A percentile compares a stretch with the other conserved stretches of the same genome.
These are phyloP conservation scores for Malus sieversii DNA, from an alignment of 306 rosid genomes.

Conservation along the genomic window DNA sequence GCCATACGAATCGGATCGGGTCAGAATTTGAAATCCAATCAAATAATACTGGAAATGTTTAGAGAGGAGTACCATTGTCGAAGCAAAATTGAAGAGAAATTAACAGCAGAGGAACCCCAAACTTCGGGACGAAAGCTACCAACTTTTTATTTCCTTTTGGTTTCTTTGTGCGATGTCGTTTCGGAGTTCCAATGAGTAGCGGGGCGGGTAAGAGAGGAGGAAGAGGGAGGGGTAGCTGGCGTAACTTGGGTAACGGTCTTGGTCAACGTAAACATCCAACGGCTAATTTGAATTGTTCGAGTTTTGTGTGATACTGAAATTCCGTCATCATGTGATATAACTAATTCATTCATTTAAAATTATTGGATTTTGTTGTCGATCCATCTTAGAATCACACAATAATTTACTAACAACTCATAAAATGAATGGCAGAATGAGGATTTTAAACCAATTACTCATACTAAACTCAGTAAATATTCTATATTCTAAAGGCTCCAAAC, in stretches of 20 bases:
- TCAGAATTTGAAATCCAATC: not conserved
- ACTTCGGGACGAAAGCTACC: not conserved
- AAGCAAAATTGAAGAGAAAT: not conserved
- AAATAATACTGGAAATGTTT: not conserved
- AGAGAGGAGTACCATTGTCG: conserved; percentile 5
- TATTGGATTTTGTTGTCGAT: too few species aligned
- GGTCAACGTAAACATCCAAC: not conserved
- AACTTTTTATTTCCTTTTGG: not conserved
- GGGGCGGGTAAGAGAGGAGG: not conserved
- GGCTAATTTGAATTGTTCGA: not conserved
- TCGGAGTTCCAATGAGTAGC: not conserved
- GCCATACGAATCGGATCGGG: conserved; percentile 11
- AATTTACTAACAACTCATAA: too few species aligned
- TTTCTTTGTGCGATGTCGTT: not conserved
- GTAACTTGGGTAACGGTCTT: not conserved
- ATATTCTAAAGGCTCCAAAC: too few species aligned
- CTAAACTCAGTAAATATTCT: too few species aligned
- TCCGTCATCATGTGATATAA: too few species aligned
- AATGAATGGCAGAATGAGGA: too few species aligned
- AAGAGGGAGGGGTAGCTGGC: not conserved
- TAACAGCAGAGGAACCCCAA: not conserved
- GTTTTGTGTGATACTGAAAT: too few species aligned
- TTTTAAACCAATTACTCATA: too few species aligned
- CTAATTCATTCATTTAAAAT: too few species aligned
- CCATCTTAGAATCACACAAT: rapidly evolving